Evolutionary conservation across 805 yeast species (phyloP).

Genomic region (Cyberlindnera sargentensis): DNA sequence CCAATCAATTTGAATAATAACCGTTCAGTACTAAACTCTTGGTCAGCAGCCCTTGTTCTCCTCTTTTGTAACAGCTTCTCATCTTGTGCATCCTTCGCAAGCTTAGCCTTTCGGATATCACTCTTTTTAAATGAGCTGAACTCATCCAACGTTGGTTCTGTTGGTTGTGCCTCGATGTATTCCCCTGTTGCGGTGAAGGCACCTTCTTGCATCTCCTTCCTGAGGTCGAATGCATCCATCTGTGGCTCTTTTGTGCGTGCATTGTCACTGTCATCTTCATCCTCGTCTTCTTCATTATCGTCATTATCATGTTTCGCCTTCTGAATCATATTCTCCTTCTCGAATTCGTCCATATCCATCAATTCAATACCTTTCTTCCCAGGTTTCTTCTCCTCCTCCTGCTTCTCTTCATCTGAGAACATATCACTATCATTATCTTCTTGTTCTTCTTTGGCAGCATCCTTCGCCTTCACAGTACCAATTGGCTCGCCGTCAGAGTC

Average conservation of each 20-base stretch:
- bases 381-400: conserved; percentile 3
- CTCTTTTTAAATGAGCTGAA: conserved; percentile 27
- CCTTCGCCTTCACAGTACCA: conserved; percentile 10
- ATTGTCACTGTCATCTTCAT: conserved; percentile 17
- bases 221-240: conserved; percentile 57
- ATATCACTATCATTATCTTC: conserved; percentile 13
- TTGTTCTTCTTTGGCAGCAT: conserved; percentile 28
- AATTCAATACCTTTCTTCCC: conserved; percentile 14
- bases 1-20: conserved; percentile 31
- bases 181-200: conserved; percentile 56
- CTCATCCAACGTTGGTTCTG: conserved; percentile 30
- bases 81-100: conserved; percentile 26
- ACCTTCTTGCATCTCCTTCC: conserved; percentile 53
- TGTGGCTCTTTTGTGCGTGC: conserved; percentile 27
- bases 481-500: conserved; percentile 21
- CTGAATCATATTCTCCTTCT: conserved; percentile 20
- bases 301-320: neutral
- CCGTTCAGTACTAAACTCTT: conserved; percentile 13
- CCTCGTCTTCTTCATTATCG: conserved; percentile 9
- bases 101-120: conserved; percentile 31
- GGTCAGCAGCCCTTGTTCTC: conserved; percentile 6
- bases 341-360: conserved; percentile 33
- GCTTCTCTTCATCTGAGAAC: conserved; percentile 19
- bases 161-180: conserved; percentile 30
- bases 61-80: conserved; percentile 17